Base-by-base conservation (phyloP, 75 land plant species). In the Chamaecyparis obtusa region DNA sequence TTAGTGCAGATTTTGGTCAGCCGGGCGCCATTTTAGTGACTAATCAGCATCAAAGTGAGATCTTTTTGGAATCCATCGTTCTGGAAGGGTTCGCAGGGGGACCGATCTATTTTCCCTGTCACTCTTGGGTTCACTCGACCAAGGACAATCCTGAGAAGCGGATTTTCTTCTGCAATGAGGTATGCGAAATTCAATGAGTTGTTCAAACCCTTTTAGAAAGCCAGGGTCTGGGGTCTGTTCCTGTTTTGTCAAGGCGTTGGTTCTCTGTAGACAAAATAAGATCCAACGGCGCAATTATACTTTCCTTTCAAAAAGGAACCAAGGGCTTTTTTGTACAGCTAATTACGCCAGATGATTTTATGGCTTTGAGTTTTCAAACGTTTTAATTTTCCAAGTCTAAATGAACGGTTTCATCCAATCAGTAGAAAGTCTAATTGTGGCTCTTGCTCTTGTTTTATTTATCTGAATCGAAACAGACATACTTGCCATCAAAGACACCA, bases 101-200 rank as follows among this genome's bases (percentile, higher is more conserved):
- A 32, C 89, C 91, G 15, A 74, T 94, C 37, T 90, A 93, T 88
- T 96, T 94, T 87, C 93, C 94, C n/a, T 94, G 94, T n/a, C 91
- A 96, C 81, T 93, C 98, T 17, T 96, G 98, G 98, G 95, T 96
- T 56, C 94, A 96, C 86, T 91, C 97, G 4, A 85, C 86, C 21
- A 85, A 86, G 3, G 90, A 90, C 67, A 88, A 89, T 78, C 92
- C 93, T 17, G 90, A 92, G 44, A 87, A 88, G 78, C 88, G 98
- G 84, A 90, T 96, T 80, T 90, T 96, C 81, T 96, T 96, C 93
- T 90, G 82, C 56, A 96, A 95, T 88, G 89, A 94, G 80, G 98
- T 95, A 75, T 84, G 84, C 9, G 11, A 74, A 74, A 11, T 11
- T 74, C 57, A 14, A 82, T 24, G 69, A 64, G 6, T 64, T 8